Percentiles rank a stretch among this genome's conserved stretches.
Evolutionary conservation across 2,329 filamentous ascomycete species (phyloP).

Genomic region (Hymenoscyphus linearis): DNA sequence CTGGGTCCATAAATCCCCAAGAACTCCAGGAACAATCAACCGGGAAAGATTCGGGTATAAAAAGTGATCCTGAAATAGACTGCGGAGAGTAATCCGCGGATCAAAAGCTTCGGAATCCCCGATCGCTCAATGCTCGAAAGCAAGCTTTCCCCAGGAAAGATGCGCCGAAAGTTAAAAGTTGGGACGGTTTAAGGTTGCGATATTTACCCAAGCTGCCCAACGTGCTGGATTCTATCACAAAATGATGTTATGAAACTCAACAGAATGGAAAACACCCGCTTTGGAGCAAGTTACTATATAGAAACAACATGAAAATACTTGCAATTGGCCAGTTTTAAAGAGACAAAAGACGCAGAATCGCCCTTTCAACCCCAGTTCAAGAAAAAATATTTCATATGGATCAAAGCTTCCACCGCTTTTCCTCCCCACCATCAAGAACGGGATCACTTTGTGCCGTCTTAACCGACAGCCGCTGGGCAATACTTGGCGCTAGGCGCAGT

Average conservation of each 20-base stretch:
- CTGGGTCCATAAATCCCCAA: neutral
- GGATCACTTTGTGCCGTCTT: neutral
- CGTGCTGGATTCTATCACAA: neutral
- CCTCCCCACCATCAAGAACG: neutral
- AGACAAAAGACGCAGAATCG: neutral
- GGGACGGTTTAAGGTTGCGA: neutral
- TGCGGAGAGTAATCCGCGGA: neutral
- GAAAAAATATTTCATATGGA: neutral
- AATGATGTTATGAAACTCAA: no score
- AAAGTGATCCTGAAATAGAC: neutral
- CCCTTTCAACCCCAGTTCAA: neutral
- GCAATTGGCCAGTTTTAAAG: neutral
- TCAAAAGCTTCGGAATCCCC: neutral
- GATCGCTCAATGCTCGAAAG: neutral
- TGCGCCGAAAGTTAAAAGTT: neutral
- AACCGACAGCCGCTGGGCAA: neutral
- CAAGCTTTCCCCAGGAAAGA: neutral
- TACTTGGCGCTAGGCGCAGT: neutral
- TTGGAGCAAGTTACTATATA: neutral
- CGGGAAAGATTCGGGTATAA: neutral
- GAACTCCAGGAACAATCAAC: neutral
- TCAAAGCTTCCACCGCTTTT: neutral
- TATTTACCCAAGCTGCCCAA: no score
- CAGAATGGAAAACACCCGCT: no score
- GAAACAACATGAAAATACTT: neutral